Conservation (phyloP, 2,329 filamentous ascomycete genomes). For the Cytospora paraplurivora region DNA sequence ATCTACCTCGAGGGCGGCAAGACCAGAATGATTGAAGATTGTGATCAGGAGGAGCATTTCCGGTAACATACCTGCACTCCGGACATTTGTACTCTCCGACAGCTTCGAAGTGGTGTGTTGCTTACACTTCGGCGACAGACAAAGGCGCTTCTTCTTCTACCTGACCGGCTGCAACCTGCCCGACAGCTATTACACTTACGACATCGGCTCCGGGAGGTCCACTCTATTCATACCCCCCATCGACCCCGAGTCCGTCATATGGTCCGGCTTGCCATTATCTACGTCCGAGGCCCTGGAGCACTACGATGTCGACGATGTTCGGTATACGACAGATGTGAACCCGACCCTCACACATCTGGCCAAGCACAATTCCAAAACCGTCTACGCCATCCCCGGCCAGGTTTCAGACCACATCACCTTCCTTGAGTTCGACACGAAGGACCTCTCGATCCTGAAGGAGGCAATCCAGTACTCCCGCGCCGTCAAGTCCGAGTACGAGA, state of each 20-base stretch:
- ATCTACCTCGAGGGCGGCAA: slow-evolving; percentile 88
- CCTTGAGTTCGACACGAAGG: slow-evolving; percentile 66
- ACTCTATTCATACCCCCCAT: slow-evolving; percentile 91
- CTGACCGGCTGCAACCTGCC: slow-evolving; percentile 80
- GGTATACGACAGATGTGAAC: slow-evolving; percentile 73
- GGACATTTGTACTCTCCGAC: not conserved
- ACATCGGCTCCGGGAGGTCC: slow-evolving; percentile 70
- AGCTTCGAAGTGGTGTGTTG: slow-evolving; percentile 13
- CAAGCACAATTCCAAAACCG: slow-evolving; percentile 46
- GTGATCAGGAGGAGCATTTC: slow-evolving; percentile 80
- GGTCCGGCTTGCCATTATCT: slow-evolving; percentile 84
- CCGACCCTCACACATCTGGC: slow-evolving; percentile 62
- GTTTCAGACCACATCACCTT: slow-evolving; percentile 73
- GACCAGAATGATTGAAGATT: slow-evolving; percentile 83
- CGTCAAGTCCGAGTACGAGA: slow-evolving; percentile 74
- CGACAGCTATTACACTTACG: slow-evolving; percentile 80
- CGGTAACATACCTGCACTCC: slow-evolving; percentile 51
- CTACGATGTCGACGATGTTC: slow-evolving; percentile 82
- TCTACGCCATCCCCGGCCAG: slow-evolving; percentile 79
- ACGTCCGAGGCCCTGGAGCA: slow-evolving; percentile 71
- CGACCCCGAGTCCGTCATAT: slow-evolving; percentile 87
- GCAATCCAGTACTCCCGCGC: slow-evolving; percentile 71
- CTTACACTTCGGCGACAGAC: slow-evolving; percentile 50
- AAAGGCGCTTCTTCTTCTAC: slow-evolving; percentile 94
- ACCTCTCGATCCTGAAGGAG: slow-evolving; percentile 57